A percentile compares a stretch with the other conserved stretches of the same genome.
phyloP scores from a whole-genome alignment of 352 stramenopile species.

The Discostella stelligera region DNA sequence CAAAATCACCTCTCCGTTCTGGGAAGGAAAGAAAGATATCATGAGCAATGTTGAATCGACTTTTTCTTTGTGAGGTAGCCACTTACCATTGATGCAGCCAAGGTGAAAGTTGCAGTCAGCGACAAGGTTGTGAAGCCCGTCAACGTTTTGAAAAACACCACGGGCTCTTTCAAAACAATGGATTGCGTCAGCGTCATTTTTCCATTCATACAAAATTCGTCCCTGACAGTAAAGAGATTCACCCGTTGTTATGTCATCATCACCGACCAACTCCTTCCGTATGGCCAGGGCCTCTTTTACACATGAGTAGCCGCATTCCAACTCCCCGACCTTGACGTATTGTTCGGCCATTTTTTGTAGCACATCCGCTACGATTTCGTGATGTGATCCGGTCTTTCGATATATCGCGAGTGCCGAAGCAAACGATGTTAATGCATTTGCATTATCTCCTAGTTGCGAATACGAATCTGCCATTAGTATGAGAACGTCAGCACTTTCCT shows the following conservation, averaged over 20 bases:
- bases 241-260: conserved; percentile 43
- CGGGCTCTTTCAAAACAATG: conserved; percentile 55
- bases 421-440: conserved; percentile 53
- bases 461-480: conserved; percentile 56
- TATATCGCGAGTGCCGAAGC: conserved; percentile 55
- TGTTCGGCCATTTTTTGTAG: conserved; percentile 55
- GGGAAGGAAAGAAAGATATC: not conserved
- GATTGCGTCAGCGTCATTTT: conserved; percentile 52
- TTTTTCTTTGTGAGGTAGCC: not conserved
- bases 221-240: conserved; percentile 62
- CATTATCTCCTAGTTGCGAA: conserved; percentile 42
- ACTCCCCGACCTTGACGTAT: conserved; percentile 57
- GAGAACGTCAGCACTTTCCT: conserved; percentile 50
- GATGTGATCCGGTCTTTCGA: conserved; percentile 50
- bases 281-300: conserved; percentile 56
- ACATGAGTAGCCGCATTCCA: conserved; percentile 58
- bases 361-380: conserved; percentile 50
- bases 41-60: conserved; percentile 9
- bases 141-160: conserved; percentile 48
- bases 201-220: conserved; percentile 59
- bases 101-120: conserved; percentile 62
- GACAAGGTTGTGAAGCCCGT: conserved; percentile 43
- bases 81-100: conserved; percentile 61
- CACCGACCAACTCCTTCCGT: conserved; percentile 46
- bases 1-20: conserved; percentile 52